These are phyloP conservation scores for Syzygium syzygioides DNA, from an alignment of 441 rosid species.

Conservation along the genomic window DNA sequence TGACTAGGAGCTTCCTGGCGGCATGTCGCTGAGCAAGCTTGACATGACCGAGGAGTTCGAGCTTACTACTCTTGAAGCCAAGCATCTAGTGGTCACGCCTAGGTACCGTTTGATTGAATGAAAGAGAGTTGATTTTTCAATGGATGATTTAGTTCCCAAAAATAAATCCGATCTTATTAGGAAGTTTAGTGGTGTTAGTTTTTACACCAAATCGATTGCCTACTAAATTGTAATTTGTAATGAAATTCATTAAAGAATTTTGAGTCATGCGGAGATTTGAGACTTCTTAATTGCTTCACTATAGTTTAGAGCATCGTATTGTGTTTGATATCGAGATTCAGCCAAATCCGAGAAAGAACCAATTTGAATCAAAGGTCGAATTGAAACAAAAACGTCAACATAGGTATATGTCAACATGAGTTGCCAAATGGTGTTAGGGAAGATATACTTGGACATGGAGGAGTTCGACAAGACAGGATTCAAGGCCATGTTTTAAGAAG, in stretches of 20 bases:
- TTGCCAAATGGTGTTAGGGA: no score
- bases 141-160: not conserved
- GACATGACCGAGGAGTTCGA: not conserved
- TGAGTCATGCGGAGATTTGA: not conserved
- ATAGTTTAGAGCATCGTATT: not conserved
- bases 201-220: not conserved
- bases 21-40: not conserved
- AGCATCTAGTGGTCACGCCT: not conserved
- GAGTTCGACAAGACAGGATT: no score
- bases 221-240: not conserved
- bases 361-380: not conserved
- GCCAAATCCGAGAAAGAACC: not conserved
- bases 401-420: not conserved
- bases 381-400: not conserved
- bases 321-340: not conserved
- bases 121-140: not conserved
- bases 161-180: not conserved
- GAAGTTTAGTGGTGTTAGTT: not conserved
- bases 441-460: no score
- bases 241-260: not conserved
- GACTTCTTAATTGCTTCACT: not conserved
- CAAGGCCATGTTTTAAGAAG: slow-evolving; percentile 3
- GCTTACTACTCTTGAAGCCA: not conserved
- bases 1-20: not conserved
- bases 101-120: not conserved